phyloP scores from a whole-genome alignment of 306 rosid species.

The Prosopis cineraria region DNA sequence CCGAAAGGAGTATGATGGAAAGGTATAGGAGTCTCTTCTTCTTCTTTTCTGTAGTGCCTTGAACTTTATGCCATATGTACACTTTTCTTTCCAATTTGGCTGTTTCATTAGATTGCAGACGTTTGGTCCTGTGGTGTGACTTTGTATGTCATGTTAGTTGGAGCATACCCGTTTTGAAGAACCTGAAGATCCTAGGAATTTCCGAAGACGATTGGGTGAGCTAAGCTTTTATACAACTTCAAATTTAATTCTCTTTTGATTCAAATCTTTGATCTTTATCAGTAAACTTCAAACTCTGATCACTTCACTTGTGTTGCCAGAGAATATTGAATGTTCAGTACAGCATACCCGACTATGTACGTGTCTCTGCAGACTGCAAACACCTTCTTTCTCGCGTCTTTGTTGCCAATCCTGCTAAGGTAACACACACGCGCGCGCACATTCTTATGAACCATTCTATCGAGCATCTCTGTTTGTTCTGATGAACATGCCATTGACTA shows the following conservation, averaged over 20 bases:
- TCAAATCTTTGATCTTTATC: neutral
- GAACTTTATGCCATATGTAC: neutral
- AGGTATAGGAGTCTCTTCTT: slow-evolving; percentile 79
- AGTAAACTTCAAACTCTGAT: slow-evolving; percentile 24
- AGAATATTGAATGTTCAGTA: slow-evolving; percentile 86
- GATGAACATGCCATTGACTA: too few relatives aligned
- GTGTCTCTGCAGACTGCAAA: slow-evolving; percentile 81
- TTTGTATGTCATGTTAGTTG: slow-evolving; percentile 92
- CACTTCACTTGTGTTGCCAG: slow-evolving; percentile 48
- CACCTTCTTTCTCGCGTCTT: slow-evolving; percentile 78
- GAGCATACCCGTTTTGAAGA: slow-evolving; percentile 99
- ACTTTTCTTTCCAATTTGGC: slow-evolving; percentile 22
- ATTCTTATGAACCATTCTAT: too few relatives aligned
- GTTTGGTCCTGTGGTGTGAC: slow-evolving; percentile 99
- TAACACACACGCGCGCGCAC: too few relatives aligned
- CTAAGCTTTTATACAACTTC: slow-evolving; percentile 24
- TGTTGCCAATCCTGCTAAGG: slow-evolving; percentile 92
- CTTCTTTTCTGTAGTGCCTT: slow-evolving; percentile 1
- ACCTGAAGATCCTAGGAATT: slow-evolving; percentile 95
- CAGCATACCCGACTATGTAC: slow-evolving; percentile 94
- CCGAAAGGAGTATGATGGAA: slow-evolving; percentile 91
- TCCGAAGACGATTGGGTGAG: slow-evolving; percentile 91
- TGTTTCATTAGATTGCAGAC: slow-evolving; percentile 76
- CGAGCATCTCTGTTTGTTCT: too few relatives aligned
- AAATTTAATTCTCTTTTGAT: neutral